Base-by-base conservation (phyloP, 805 yeast species). In the Metschnikowia kunwiensis region DNA sequence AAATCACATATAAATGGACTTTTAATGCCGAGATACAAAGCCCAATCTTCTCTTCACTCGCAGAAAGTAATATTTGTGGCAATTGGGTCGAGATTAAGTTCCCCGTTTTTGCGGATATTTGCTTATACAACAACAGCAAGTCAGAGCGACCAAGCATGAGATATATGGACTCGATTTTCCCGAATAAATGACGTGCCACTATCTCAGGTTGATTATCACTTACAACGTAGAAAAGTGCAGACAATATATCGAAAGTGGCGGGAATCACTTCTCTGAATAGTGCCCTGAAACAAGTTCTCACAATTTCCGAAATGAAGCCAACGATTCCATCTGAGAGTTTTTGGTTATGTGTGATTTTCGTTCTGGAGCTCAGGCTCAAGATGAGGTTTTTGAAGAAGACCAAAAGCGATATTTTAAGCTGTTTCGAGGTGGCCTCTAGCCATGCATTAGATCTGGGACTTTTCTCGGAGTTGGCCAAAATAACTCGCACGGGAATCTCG, bases 381-480 rank as follows among this genome's bases (percentile, higher is more conserved):
- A 65, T 38, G 3, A 65, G 29, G 19, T 51, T 43, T 32, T 57
- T 62, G 50, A 65, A 61, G 13, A 65, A 51, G 1, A 57, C 46
- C 13, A 54, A 46, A 32, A 68, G 45, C 0, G 69, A 53, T 2
- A 63, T 30, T 33, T 65, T 64, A 30, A 67, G 53, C 44, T 65
- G 68, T 31, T 57, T 59, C 1, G 70, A 53, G 2, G 69, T 61
- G 1, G 70, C 69, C 12, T 38, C 42, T 7, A 67, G 44, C 73
- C 73, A 68, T n/a, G 60, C 46, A 12, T 40, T 35, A 3, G 54
- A 49, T 11, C 40, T 11, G 26, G 47, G 52, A 4, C 11, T 25
- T n/a, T 34, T 30, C 9, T 26, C 23, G 1, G 36, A 12, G 15
- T 18, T 25, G 17, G 32, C 21, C 10, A 32, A 7, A 4, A 8